Evolutionary conservation across 371 early-diverging fungal genomes (phyloP), one percentile per base, ranked within the genome.

Genomic region (Mucor saturninus): DNA sequence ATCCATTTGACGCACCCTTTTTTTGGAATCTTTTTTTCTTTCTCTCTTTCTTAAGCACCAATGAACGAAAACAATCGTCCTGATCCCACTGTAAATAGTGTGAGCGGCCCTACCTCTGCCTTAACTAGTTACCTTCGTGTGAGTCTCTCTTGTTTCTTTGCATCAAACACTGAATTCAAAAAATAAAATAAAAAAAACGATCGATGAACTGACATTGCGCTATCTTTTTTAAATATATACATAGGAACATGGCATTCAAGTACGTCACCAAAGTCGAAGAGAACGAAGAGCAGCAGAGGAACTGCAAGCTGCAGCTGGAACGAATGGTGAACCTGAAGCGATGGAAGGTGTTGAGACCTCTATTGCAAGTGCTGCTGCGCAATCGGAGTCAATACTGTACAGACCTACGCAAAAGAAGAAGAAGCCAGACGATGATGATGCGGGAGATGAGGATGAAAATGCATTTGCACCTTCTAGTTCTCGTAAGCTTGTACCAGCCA

Each of bases 61-160:
- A 51, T 15, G 29, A 56, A 49, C 35, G 56, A 15, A 43, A 58
- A 54, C 21, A 51, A 50, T 29, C 46, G 15, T 14, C 55, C 52
- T 5, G 21, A 15, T 9, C 15, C 5, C 9, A 28, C 32, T 3
- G 5, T 43, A 3, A 86, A 87, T 70, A 75, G 80, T 62, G 79
- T 89, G 0, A 64, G 85, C 29, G 90, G 91, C 0, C 90, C 91
- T 3, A 82, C 89, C 9, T 89, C 89, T 54, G 91, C 91, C 35
- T 74, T 91, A 32, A 84, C 83, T 35, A 87, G 86, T 48, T 91
- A 90, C 53, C 66, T 91, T 38, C 77, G 80, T 45, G 82, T 81
- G 67, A 61, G 64, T 53, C 32, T 7, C 5, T 43, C 43, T 46
- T 21, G 1, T 21, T 15, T 11, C 1, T 46, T 46, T 46, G 7